Conservation (phyloP, 2,329 filamentous ascomycete genomes). For the Magnaporthiopsis rhizophila region DNA sequence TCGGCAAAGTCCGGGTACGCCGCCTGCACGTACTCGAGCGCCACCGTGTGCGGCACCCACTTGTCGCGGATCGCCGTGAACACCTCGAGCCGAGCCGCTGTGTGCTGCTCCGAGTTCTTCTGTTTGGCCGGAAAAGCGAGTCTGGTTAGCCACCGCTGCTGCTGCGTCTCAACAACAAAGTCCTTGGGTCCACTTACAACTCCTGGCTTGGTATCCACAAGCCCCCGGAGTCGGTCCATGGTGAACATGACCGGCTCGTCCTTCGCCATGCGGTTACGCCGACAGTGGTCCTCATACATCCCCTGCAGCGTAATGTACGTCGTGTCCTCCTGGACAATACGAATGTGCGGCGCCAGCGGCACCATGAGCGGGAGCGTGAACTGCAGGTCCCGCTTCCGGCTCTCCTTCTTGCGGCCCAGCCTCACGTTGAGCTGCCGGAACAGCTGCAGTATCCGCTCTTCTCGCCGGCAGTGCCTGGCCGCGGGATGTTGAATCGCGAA, state of each 20-base stretch:
- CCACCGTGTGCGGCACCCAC: conserved; percentile 76
- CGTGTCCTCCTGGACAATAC: conserved; percentile 90
- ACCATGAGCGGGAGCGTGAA: conserved; percentile 96
- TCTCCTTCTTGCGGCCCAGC: conserved; percentile 88
- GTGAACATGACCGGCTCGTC: conserved; percentile 93
- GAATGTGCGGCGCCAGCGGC: conserved; percentile 86
- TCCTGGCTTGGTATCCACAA: conserved; percentile 59
- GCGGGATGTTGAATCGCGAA: conserved; percentile 97
- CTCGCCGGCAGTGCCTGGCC: conserved; percentile 81
- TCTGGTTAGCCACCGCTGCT: conserved; percentile 12
- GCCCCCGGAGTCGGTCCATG: conserved; percentile 82
- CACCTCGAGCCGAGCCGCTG: conserved; percentile 77
- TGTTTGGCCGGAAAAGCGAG: conserved; percentile 24
- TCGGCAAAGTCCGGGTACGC: conserved; percentile 85
- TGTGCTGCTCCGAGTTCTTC: conserved; percentile 61
- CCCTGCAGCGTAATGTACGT: conserved; percentile 92
- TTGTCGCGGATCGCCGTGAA: conserved; percentile 90
- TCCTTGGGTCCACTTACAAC: conserved; percentile 30
- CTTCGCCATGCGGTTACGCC: conserved; percentile 78
- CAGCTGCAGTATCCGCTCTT: conserved; percentile 90
- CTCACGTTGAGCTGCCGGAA: conserved; percentile 97
- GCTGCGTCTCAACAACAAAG: not conserved
- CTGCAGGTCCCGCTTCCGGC: conserved; percentile 82
- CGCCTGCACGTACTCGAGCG: conserved; percentile 80
- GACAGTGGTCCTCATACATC: conserved; percentile 93